Evolutionary conservation across 2,329 filamentous ascomycete species (phyloP).

Genomic region (Periconia digitata): DNA sequence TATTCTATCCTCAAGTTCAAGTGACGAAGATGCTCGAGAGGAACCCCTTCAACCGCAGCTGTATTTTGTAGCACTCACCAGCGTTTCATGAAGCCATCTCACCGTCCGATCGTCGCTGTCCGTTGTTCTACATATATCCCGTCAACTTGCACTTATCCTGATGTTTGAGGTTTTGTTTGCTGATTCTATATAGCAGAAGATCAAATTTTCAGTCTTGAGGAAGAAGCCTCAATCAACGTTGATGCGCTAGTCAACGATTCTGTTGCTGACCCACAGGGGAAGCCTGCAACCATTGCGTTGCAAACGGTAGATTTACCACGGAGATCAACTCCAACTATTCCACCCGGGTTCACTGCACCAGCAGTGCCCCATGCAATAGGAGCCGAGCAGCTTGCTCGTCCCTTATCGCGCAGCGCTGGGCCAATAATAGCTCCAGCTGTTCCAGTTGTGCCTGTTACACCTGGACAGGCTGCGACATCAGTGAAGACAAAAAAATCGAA

Average conservation of each 20-base stretch:
- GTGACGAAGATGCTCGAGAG: slow-evolving; percentile 47
- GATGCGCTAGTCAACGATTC: slow-evolving; percentile 68
- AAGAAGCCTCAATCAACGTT: slow-evolving; percentile 64
- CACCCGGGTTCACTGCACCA: slow-evolving; percentile 46
- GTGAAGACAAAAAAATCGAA: slow-evolving; percentile 29
- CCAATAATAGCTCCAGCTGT: slow-evolving; percentile 39
- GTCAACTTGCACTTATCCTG: slow-evolving; percentile 3
- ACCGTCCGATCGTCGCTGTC: slow-evolving; percentile 20
- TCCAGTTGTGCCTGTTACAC: slow-evolving; percentile 44
- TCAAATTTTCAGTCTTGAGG: slow-evolving; percentile 58
- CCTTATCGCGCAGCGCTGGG: slow-evolving; percentile 37
- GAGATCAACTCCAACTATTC: slow-evolving; percentile 48
- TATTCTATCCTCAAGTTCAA: slow-evolving; percentile 31
- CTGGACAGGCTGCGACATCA: slow-evolving; percentile 33
- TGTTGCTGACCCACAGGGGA: slow-evolving; percentile 37
- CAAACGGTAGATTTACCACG: slow-evolving; percentile 41
- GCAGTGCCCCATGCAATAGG: slow-evolving; percentile 22
- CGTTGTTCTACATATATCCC: slow-evolving; percentile 2
- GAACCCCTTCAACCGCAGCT: slow-evolving; percentile 26
- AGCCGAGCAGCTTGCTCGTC: slow-evolving; percentile 24
- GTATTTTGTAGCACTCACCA: slow-evolving; percentile 28
- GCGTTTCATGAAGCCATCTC: slow-evolving; percentile 12
- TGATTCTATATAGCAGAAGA: slow-evolving; percentile 60
- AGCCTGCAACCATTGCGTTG: slow-evolving; percentile 17
- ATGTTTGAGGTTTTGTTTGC: slow-evolving; percentile 23